Evolutionary conservation across 2,329 filamentous ascomycete species (phyloP).

Genomic region (Fusarium poae): DNA sequence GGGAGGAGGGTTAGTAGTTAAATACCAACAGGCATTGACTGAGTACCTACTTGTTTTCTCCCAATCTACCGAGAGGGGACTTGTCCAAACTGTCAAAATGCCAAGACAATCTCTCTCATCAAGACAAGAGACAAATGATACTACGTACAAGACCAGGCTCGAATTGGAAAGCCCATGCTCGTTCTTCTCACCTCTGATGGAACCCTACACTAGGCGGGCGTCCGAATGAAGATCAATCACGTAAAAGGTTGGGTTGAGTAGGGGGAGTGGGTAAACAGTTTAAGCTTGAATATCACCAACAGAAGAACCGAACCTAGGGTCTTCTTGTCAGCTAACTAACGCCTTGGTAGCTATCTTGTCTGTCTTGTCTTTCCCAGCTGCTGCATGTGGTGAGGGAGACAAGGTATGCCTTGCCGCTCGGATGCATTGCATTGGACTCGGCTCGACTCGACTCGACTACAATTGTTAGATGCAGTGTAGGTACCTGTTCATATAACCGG

Average conservation of each 20-base stretch:
- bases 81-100: slow-evolving; percentile 7
- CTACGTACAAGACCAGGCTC: slow-evolving; percentile 34
- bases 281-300: slow-evolving; percentile 21
- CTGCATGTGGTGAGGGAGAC: slow-evolving; percentile 15
- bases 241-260: slow-evolving; percentile 32
- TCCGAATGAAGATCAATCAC: slow-evolving; percentile 36
- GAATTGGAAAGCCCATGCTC: slow-evolving; percentile 36
- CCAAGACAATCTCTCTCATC: slow-evolving; percentile 28
- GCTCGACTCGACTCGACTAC: not conserved
- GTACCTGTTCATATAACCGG: not conserved
- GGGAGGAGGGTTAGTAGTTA: slow-evolving; percentile 22
- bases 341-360: not conserved
- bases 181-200: slow-evolving; percentile 19
- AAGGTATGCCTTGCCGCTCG: slow-evolving; percentile 20
- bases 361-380: slow-evolving; percentile 6
- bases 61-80: not conserved
- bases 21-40: slow-evolving; percentile 19
- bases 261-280: slow-evolving; percentile 10
- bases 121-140: not conserved
- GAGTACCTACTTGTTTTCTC: not conserved
- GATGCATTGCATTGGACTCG: slow-evolving; percentile 17
- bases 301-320: slow-evolving; percentile 7
- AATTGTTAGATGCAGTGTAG: not conserved
- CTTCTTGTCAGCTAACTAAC: not conserved
- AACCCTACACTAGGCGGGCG: slow-evolving; percentile 34